Evolutionary conservation across 192 early-diverging fungal genomes (phyloP), one percentile per base, ranked within the genome.

Genomic region (Haplosporangium gracile): DNA sequence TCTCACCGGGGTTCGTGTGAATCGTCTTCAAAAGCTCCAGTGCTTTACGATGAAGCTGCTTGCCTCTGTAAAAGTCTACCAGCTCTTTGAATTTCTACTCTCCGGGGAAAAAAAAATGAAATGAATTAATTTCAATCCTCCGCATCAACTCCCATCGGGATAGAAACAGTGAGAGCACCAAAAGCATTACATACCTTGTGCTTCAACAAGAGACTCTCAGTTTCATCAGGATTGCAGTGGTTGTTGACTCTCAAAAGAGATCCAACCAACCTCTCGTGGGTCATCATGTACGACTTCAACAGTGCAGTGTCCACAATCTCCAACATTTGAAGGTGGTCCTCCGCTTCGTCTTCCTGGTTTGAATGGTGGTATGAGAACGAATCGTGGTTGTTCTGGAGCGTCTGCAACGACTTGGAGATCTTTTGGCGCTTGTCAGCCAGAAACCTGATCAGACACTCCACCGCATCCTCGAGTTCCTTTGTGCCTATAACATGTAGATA

Each of bases 51-150:
- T 98, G 97, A 39, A 96, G 92, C 13, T 95, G 95, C 82, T 97
- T 98, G 76, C 95, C 95, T 60, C 96, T 92, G 87, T 99, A 99
- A 69, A 99, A 90, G 77, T 98, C 98, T n/a, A 98, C 95, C 20
- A 99, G 88, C 88, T 98, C 98, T 43, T 89, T 84, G 78, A 94
- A 94, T 89, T 97, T 97, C 90, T 95, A 73, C n/a, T 43, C 29
- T 51, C 68, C 80, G 29, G 22, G 13, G 15, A 2, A 73, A 20
- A 22, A 24, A n/a, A n/a, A 7, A 10, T 51, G 16, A 15, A 43
- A 34, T 65, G 15, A 75, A 20, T 24, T n/a, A 77, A 2, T 77
- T 76, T 34, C 38, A 42, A 16, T 11, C 36, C 24, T 60, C 26
- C 13, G 36, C 32, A 40, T 55, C 49, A 4, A 51, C 0, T 5